Evolutionary conservation across 108 stramenopile species (phyloP).

Genomic region (Mediolabrus comicus): DNA sequence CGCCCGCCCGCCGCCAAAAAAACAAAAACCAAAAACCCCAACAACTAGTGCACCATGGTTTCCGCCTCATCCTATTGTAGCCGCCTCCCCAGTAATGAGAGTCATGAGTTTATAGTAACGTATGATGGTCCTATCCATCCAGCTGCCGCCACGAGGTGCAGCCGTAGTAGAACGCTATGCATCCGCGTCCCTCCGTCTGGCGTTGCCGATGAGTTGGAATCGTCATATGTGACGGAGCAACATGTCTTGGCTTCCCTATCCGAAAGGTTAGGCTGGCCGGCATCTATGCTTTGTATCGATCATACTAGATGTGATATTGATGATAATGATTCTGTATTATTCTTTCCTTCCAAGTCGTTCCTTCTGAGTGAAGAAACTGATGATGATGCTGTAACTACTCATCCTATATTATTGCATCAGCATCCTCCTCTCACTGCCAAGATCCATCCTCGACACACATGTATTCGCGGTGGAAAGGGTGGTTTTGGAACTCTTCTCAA

Average conservation of each 20-base stretch:
- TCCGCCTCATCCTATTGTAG: not conserved
- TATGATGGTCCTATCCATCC: conserved; percentile 33
- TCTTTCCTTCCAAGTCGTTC: not conserved
- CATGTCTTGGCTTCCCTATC: conserved; percentile 8
- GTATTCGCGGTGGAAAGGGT: conserved; percentile 83
- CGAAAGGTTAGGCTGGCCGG: conserved; percentile 22
- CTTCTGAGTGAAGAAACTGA: not conserved
- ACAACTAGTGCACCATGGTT: no score
- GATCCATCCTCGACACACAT: conserved; percentile 19
- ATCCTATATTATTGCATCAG: conserved; percentile 3
- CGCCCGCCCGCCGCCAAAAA: no score
- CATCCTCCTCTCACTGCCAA: conserved; percentile 11
- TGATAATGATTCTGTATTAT: not conserved
- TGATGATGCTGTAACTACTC: not conserved
- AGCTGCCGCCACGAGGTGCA: not conserved
- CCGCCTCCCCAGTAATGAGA: conserved; percentile 5
- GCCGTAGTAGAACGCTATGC: conserved; percentile 17
- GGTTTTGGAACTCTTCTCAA: conserved; percentile 96
- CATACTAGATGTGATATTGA: no score
- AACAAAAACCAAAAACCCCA: no score
- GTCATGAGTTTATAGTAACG: conserved; percentile 26
- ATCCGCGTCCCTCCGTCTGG: conserved; percentile 12
- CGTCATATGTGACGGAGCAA: conserved; percentile 3
- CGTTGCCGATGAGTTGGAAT: not conserved
- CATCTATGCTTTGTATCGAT: conserved; percentile 17